A percentile compares a stretch with the other conserved stretches of the same genome.
These are phyloP conservation scores for Pleoardoris graminearum DNA, from an alignment of 2,329 filamentous ascomycete species.

Conservation along the genomic window DNA sequence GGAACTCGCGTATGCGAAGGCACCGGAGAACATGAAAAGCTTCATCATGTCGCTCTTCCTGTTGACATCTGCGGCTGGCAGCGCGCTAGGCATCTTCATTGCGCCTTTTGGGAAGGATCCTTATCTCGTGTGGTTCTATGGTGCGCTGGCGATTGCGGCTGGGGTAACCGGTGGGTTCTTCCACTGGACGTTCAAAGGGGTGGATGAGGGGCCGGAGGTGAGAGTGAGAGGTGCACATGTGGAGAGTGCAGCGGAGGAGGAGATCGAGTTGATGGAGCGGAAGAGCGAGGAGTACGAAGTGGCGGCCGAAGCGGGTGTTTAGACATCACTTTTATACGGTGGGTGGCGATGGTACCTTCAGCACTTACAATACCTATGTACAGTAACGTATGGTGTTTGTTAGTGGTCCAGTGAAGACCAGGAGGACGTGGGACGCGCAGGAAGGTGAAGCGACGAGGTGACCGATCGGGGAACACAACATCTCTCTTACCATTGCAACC, in stretches of 20 bases:
- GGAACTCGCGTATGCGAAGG: constrained; percentile 54
- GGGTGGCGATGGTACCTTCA: no score
- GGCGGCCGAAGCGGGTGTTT: background rate
- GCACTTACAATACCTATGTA: no score
- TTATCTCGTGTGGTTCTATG: constrained; percentile 68
- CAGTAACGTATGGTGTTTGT: no score
- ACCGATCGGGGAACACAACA: no score
- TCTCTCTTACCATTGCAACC: no score
- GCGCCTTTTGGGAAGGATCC: constrained; percentile 65
- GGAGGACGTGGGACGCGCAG: no score
- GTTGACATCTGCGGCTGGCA: constrained; percentile 62
- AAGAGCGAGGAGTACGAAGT: constrained; percentile 1
- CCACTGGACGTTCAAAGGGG: constrained; percentile 52
- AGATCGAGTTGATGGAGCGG: constrained; percentile 11
- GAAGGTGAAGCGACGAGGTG: no score
- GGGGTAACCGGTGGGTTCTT: constrained; percentile 58
- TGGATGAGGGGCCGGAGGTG: constrained; percentile 10
- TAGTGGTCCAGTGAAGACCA: no score
- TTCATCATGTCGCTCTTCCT: constrained; percentile 61
- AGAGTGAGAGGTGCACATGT: background rate
- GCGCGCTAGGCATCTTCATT: constrained; percentile 64
- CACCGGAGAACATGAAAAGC: constrained; percentile 52
- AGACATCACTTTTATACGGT: no score
- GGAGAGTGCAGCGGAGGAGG: constrained; percentile 19
- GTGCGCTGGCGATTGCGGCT: constrained; percentile 57